Evolutionary conservation across 2,329 filamentous ascomycete species (phyloP).

Genomic region (Chaetomium sp.): DNA sequence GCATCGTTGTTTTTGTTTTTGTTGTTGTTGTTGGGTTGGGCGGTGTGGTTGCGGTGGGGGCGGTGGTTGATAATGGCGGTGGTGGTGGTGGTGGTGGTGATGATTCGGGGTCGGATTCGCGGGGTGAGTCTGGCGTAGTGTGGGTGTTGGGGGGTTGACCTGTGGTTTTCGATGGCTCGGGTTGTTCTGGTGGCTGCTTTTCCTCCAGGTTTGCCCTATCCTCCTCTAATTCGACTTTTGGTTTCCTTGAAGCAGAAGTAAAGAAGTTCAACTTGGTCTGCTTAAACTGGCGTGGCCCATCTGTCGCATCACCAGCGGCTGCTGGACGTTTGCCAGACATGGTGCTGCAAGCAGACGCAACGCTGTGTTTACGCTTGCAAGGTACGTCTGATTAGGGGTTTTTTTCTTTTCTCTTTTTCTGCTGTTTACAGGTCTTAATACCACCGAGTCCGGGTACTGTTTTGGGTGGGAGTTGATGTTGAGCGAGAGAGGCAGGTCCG

Average conservation of each 20-base stretch:
- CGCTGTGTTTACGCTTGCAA: background rate
- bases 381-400: background rate
- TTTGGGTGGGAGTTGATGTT: background rate
- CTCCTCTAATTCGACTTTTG: background rate
- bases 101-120: background rate
- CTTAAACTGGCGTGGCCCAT: constrained; percentile 21
- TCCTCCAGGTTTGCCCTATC: too few relatives aligned
- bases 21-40: background rate
- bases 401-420: too few relatives aligned
- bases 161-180: background rate
- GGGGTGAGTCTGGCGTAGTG: background rate
- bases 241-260: background rate
- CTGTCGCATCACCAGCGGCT: background rate
- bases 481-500: background rate
- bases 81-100: background rate
- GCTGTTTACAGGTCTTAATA: background rate
- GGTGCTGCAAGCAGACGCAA: background rate
- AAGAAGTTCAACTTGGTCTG: constrained; percentile 29
- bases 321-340: constrained; percentile 24
- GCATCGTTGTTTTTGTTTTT: background rate
- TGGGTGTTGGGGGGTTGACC: background rate
- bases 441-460: background rate
- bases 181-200: background rate
- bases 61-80: background rate
- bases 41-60: background rate